These are phyloP conservation scores for Apiospora pterosperma DNA, from an alignment of 2,329 filamentous ascomycete species.

Conservation along the genomic window DNA sequence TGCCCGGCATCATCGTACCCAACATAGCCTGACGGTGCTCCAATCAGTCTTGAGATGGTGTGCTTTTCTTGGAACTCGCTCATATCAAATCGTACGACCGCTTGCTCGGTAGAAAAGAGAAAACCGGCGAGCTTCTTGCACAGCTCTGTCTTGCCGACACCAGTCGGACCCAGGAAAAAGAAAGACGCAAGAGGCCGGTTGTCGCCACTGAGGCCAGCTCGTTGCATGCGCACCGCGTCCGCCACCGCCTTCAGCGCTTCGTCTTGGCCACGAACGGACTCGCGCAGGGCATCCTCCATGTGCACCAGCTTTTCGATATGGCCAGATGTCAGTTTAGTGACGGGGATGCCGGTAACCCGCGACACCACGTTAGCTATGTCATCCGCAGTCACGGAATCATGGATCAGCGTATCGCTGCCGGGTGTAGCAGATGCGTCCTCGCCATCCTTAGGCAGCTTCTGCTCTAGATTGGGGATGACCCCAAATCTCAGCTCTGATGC, in stretches of 20 bases:
- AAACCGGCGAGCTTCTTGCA: slow-evolving; percentile 95
- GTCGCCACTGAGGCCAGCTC: slow-evolving; percentile 86
- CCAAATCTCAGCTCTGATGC: slow-evolving; percentile 92
- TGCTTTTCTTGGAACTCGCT: slow-evolving; percentile 97
- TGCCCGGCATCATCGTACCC: slow-evolving; percentile 97
- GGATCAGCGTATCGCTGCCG: slow-evolving; percentile 62
- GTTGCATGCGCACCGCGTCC: slow-evolving; percentile 89
- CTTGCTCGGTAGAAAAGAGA: slow-evolving; percentile 86
- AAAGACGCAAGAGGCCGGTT: slow-evolving; percentile 90
- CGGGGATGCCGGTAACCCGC: slow-evolving; percentile 86
- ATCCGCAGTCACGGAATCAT: slow-evolving; percentile 92
- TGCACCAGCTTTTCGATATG: slow-evolving; percentile 92
- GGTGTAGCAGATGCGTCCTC: slow-evolving; percentile 31
- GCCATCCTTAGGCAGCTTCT: slow-evolving; percentile 74
- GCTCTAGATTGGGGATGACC: slow-evolving; percentile 76
- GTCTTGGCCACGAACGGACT: slow-evolving; percentile 87
- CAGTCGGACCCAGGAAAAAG: slow-evolving; percentile 96
- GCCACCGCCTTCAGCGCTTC: slow-evolving; percentile 89
- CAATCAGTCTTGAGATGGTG: slow-evolving; percentile 89
- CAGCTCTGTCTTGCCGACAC: slow-evolving; percentile 94
- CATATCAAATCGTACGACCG: slow-evolving; percentile 96
- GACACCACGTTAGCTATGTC: slow-evolving; percentile 94
- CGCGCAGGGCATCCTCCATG: slow-evolving; percentile 86
- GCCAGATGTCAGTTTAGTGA: slow-evolving; percentile 86
- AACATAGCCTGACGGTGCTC: slow-evolving; percentile 89